These are phyloP conservation scores for Coleophoma crateriformis DNA, from an alignment of 2,329 filamentous ascomycete genomes.

Conservation along the genomic window DNA sequence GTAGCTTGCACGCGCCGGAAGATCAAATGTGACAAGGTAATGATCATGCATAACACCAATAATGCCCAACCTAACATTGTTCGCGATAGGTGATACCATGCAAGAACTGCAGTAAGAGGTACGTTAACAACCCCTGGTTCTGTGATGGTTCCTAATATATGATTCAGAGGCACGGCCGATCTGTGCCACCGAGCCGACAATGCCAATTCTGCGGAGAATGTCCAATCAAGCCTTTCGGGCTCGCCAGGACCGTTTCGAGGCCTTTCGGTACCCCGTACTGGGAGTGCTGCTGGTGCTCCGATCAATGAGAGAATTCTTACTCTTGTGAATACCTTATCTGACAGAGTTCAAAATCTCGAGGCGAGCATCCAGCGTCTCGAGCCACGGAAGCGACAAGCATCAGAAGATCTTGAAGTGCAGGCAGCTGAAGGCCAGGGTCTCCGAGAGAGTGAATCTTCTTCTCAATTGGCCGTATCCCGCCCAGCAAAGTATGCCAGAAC, in stretches of 20 bases:
- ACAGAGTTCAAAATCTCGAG: constrained; percentile 11
- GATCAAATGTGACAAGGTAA: constrained; percentile 32
- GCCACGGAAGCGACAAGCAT: constrained; percentile 1
- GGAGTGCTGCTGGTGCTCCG: constrained; percentile 1
- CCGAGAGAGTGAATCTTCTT: not conserved
- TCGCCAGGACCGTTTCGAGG: not conserved
- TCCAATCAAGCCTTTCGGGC: not conserved
- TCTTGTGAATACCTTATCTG: constrained; percentile 12
- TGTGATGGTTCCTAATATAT: constrained; percentile 3
- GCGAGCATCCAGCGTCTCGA: constrained; percentile 7
- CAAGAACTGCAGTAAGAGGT: constrained; percentile 31
- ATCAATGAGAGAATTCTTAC: constrained; percentile 10
- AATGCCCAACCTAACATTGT: not conserved
- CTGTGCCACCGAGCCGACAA: constrained; percentile 17
- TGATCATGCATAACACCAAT: not conserved
- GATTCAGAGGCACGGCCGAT: constrained; percentile 6
- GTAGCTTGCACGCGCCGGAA: constrained; percentile 26
- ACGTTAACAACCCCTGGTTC: constrained; percentile 3
- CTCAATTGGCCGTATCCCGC: constrained; percentile 6
- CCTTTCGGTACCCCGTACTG: not conserved
- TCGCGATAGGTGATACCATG: constrained; percentile 28
- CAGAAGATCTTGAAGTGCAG: not conserved
- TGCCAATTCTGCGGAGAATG: constrained; percentile 3
- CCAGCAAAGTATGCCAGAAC: constrained; percentile 10
- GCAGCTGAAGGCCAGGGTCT: not conserved